phyloP scores from a whole-genome alignment of 495 filamentous ascomycete species.

The Corynascus novoguineensis region DNA sequence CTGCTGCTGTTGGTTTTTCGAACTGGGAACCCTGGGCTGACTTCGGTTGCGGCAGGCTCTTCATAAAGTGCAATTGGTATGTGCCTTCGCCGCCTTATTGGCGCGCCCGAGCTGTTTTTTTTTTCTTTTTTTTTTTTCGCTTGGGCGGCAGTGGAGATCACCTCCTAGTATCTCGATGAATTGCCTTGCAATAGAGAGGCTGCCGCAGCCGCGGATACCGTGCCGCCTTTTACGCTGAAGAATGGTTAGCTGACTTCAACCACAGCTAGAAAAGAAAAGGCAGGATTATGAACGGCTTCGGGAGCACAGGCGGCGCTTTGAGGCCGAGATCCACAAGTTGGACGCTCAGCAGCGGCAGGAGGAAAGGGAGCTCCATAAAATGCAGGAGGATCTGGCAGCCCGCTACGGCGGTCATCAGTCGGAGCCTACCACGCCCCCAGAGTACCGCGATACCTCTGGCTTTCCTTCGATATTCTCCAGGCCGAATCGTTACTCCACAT shows the following conservation, averaged over 20 bases:
- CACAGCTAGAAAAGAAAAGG: slow-evolving; percentile 86
- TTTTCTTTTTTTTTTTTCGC: too few species aligned
- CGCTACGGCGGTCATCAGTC: slow-evolving; percentile 63
- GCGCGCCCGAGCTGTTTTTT: background rate
- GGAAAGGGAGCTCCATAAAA: slow-evolving; percentile 73
- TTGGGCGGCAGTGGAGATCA: background rate
- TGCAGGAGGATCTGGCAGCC: slow-evolving; percentile 65
- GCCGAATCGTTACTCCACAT: slow-evolving; percentile 75
- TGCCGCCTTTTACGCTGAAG: background rate
- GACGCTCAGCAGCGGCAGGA: slow-evolving; percentile 76
- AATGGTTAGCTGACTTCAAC: slow-evolving; percentile 16
- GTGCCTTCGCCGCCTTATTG: slow-evolving; percentile 14
- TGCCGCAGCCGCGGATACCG: background rate
- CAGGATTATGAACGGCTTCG: slow-evolving; percentile 79
- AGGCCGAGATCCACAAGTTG: slow-evolving; percentile 79
- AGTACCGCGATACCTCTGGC: slow-evolving; percentile 67
- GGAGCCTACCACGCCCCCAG: slow-evolving; percentile 95
- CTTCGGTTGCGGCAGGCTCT: slow-evolving; percentile 35
- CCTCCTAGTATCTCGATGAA: background rate
- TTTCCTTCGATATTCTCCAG: slow-evolving; percentile 69
- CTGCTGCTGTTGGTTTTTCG: background rate
- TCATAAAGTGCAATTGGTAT: slow-evolving; percentile 58
- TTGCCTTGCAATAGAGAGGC: background rate
- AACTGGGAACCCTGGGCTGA: slow-evolving; percentile 2
- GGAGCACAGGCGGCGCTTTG: slow-evolving; percentile 77